These are phyloP conservation scores for Wickerhamomyces pijperi DNA, from an alignment of 805 yeast genomes.

Conservation along the genomic window DNA sequence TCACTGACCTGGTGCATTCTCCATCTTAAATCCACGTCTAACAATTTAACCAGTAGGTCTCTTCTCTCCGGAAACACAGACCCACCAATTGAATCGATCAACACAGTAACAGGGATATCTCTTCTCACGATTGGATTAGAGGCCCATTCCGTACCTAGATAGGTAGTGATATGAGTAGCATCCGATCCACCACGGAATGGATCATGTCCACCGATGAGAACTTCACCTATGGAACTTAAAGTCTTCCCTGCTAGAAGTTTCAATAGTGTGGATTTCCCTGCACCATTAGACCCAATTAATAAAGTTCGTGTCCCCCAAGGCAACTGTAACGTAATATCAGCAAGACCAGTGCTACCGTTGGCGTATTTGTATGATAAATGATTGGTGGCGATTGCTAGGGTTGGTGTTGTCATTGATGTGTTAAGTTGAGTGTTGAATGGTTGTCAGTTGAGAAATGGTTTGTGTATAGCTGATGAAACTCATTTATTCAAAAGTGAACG, in stretches of 20 bases:
- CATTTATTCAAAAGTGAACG: no score
- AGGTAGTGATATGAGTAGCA: conserved; percentile 48
- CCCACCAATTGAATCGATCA: conserved; percentile 79
- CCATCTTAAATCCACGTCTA: conserved; percentile 86
- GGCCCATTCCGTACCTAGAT: conserved; percentile 97
- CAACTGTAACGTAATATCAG: conserved; percentile 47
- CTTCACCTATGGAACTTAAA: conserved; percentile 59
- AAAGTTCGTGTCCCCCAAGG: conserved; percentile 68
- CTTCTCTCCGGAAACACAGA: conserved; percentile 61
- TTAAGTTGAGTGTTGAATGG: no score
- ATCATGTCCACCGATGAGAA: conserved; percentile 70
- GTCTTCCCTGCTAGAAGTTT: conserved; percentile 87
- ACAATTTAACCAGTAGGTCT: conserved; percentile 58
- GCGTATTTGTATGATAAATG: conserved; percentile 64
- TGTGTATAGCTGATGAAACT: no score
- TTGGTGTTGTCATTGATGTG: no score
- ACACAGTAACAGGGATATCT: conserved; percentile 77
- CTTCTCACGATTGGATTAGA: conserved; percentile 80
- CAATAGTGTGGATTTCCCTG: conserved; percentile 88
- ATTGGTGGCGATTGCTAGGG: conserved; percentile 47
- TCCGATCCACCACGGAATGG: conserved; percentile 61
- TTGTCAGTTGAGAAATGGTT: no score
- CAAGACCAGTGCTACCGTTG: conserved; percentile 50
- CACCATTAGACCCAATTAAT: conserved; percentile 90
- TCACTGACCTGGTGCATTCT: conserved; percentile 87